phyloP scores from a whole-genome alignment of 2,329 filamentous ascomycete genomes.

The Xylariaceae sp. region DNA sequence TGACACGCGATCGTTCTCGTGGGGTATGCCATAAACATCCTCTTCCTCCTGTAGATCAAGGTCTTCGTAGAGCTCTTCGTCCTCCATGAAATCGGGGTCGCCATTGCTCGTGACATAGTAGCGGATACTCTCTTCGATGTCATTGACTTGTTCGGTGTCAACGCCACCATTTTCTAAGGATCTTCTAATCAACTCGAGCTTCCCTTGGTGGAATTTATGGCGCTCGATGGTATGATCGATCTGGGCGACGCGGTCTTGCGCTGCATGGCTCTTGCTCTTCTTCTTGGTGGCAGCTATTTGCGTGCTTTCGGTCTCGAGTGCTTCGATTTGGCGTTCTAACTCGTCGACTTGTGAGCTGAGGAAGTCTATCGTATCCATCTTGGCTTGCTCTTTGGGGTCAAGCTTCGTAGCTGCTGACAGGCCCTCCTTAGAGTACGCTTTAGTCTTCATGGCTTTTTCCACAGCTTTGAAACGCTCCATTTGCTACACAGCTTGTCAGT shows the following conservation, averaged over 20 bases:
- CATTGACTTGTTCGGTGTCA: slow-evolving; percentile 80
- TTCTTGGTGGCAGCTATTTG: slow-evolving; percentile 83
- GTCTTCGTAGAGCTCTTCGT: slow-evolving; percentile 94
- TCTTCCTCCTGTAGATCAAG: slow-evolving; percentile 90
- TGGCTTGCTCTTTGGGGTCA: slow-evolving; percentile 96
- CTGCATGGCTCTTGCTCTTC: slow-evolving; percentile 84
- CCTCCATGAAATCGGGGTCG: slow-evolving; percentile 86
- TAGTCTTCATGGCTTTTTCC: slow-evolving; percentile 99
- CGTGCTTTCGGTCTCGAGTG: slow-evolving; percentile 85
- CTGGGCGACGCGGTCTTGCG: slow-evolving; percentile 84
- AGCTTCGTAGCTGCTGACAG: slow-evolving; percentile 86
- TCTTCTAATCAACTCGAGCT: slow-evolving; percentile 84
- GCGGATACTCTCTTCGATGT: slow-evolving; percentile 85
- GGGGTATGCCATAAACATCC: slow-evolving; percentile 74
- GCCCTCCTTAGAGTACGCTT: slow-evolving; percentile 98
- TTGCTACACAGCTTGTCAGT: slow-evolving; percentile 54
- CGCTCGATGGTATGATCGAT: slow-evolving; percentile 81
- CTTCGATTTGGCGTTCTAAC: slow-evolving; percentile 89
- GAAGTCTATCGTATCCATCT: slow-evolving; percentile 83
- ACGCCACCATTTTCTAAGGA: slow-evolving; percentile 90
- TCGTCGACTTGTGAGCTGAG: slow-evolving; percentile 84
- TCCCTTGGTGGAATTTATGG: slow-evolving; percentile 94
- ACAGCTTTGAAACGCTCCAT: slow-evolving; percentile 99
- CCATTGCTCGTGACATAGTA: slow-evolving; percentile 93
- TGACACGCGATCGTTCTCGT: slow-evolving; percentile 82